These are phyloP conservation scores for Lentinus tigrinus DNA, from an alignment of 768 basidiomycete species.

Conservation along the genomic window DNA sequence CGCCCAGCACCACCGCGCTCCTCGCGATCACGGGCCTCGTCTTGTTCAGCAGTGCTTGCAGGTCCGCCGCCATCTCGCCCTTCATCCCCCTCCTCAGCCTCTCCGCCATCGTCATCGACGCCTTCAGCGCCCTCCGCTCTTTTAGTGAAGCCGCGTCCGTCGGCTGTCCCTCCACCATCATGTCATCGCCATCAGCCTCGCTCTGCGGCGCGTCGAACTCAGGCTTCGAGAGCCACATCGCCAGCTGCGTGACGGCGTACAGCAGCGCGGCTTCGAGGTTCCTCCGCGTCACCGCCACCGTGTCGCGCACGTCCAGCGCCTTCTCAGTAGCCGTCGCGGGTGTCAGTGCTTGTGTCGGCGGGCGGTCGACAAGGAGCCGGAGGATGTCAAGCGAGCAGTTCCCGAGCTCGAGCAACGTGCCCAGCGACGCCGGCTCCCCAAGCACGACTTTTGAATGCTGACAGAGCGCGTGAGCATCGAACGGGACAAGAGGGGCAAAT, in stretches of 20 bases:
- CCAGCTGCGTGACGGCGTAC: slow-evolving; percentile 76
- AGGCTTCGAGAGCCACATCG: slow-evolving; percentile 74
- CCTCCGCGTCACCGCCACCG: slow-evolving; percentile 53
- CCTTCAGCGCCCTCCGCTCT: slow-evolving; percentile 42
- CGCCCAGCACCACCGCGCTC: slow-evolving; percentile 46
- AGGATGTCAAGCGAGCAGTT: slow-evolving; percentile 76
- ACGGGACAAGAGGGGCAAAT: neutral
- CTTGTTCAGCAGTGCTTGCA: slow-evolving; percentile 64
- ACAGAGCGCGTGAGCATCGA: slow-evolving; percentile 7
- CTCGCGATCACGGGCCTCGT: slow-evolving; percentile 64
- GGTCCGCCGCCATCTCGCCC: slow-evolving; percentile 73
- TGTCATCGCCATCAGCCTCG: slow-evolving; percentile 48
- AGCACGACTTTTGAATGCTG: slow-evolving; percentile 86
- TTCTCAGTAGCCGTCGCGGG: slow-evolving; percentile 40
- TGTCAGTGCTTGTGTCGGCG: slow-evolving; percentile 54
- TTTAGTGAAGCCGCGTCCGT: slow-evolving; percentile 22
- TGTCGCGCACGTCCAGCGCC: slow-evolving; percentile 52
- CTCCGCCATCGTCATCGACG: slow-evolving; percentile 58
- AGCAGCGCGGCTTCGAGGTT: slow-evolving; percentile 68
- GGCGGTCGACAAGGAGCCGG: slow-evolving; percentile 61
- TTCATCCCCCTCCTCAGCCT: slow-evolving; percentile 74
- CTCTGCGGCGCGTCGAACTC: slow-evolving; percentile 50
- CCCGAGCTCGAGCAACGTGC: slow-evolving; percentile 83
- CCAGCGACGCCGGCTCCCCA: slow-evolving; percentile 79
- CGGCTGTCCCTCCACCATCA: slow-evolving; percentile 17